Conservation (phyloP, 352 stramenopile species). For the Globisporangium irregulare region DNA sequence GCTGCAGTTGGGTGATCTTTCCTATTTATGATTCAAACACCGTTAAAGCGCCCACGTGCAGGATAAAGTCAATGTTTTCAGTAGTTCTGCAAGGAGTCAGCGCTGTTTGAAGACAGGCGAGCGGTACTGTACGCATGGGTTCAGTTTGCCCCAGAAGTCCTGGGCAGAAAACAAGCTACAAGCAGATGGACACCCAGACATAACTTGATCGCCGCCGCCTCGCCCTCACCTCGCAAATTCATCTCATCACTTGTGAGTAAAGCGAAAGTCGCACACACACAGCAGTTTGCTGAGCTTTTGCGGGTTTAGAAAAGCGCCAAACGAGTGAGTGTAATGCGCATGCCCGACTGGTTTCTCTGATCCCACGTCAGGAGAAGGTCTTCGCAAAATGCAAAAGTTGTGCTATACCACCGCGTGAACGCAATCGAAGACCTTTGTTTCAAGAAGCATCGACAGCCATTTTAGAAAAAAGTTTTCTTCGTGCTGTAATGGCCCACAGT, state of each 20-base stretch:
- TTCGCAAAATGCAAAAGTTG: background rate
- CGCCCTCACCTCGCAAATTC: background rate
- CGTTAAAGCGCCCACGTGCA: background rate
- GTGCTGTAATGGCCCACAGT: background rate
- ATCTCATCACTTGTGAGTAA: background rate
- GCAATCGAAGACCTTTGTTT: background rate
- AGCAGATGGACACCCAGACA: background rate
- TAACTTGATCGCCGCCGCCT: background rate
- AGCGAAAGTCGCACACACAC: background rate
- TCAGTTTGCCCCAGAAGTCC: background rate
- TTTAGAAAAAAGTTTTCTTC: background rate
- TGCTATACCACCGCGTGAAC: background rate
- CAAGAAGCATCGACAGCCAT: background rate
- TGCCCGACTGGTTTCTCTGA: background rate
- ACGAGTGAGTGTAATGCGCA: background rate
- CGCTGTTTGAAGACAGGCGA: background rate
- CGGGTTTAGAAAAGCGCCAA: background rate
- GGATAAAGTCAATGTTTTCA: background rate
- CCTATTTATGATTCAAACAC: background rate
- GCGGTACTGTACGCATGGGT: background rate
- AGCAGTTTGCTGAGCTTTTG: background rate
- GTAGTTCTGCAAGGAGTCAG: background rate
- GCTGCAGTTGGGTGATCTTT: background rate
- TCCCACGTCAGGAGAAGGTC: background rate
- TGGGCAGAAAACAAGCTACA: background rate